Conservation (phyloP, 2,329 filamentous ascomycete genomes). For the Gremmenia infestans region DNA sequence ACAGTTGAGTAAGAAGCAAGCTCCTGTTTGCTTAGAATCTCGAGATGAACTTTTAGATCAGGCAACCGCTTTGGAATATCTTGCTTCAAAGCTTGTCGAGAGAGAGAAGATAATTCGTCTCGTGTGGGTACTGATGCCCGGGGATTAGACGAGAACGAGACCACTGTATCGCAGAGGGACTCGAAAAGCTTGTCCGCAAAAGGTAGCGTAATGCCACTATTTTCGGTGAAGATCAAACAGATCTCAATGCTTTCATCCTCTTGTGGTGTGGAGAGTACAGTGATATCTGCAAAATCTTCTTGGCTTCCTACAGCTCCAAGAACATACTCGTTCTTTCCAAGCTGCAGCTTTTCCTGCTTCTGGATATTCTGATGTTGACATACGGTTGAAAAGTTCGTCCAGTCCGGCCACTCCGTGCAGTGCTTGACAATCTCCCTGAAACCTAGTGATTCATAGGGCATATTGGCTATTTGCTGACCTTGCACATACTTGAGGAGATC, state of each 20-base stretch:
- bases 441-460: slow-evolving; percentile 16
- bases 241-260: slow-evolving; percentile 10
- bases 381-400: slow-evolving; percentile 12
- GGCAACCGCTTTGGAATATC: neutral
- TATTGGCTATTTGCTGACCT: slow-evolving; percentile 9
- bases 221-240: slow-evolving; percentile 6
- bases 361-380: slow-evolving; percentile 18
- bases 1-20: neutral
- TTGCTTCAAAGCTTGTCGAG: neutral
- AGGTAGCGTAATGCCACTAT: slow-evolving; percentile 1
- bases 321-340: slow-evolving; percentile 8
- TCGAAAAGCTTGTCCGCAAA: slow-evolving; percentile 7
- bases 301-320: slow-evolving; percentile 8
- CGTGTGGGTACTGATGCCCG: neutral
- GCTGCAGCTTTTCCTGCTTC: neutral
- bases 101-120: neutral
- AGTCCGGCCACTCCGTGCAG: slow-evolving; percentile 15
- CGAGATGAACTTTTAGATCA: neutral
- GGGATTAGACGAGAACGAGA: slow-evolving; percentile 1
- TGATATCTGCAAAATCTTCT: slow-evolving; percentile 13
- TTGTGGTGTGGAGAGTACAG: slow-evolving; percentile 8
- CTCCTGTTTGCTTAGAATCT: neutral
- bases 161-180: neutral
- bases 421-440: slow-evolving; percentile 14
- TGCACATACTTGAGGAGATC: slow-evolving; percentile 11